A percentile compares a stretch with the other conserved stretches of the same genome.
These are phyloP conservation scores for Mallotus japonicus DNA, from an alignment of 441 rosid genomes.

Conservation along the genomic window DNA sequence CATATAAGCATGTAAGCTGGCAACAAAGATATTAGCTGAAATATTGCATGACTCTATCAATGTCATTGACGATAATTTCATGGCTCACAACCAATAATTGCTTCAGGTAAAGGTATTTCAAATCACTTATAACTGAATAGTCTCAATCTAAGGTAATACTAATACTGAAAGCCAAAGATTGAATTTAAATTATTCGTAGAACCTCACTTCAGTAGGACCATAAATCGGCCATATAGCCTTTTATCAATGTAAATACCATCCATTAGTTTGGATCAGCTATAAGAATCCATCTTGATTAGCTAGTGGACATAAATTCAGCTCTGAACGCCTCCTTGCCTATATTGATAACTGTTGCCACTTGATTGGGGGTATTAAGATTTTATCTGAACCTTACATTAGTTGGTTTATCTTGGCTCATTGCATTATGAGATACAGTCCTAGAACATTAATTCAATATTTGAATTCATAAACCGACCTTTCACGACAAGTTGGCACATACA, in stretches of 20 bases:
- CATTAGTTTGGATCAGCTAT: background rate
- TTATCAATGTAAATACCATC: background rate
- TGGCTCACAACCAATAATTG: background rate
- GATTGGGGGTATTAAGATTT: background rate
- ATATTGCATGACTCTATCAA: background rate
- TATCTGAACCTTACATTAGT: background rate
- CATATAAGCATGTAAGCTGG: conserved; percentile 8
- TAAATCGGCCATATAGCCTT: background rate
- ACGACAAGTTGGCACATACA: conserved; percentile 99
- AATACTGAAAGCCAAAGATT: no score
- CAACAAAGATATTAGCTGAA: background rate
- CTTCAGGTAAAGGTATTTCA: background rate
- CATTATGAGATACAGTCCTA: background rate
- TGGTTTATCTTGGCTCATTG: conserved; percentile 1
- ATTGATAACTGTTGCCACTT: background rate
- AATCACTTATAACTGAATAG: background rate
- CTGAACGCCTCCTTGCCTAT: background rate
- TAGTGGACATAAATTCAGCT: background rate
- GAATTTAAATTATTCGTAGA: no score
- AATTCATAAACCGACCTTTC: conserved; percentile 49
- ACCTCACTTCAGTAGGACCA: background rate
- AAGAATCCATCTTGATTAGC: background rate
- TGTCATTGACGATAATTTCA: background rate
- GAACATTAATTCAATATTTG: background rate
- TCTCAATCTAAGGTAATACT: background rate